Base-by-base conservation (phyloP, 176 grass and related monocot species). In the Eragrostis nindensis region DNA sequence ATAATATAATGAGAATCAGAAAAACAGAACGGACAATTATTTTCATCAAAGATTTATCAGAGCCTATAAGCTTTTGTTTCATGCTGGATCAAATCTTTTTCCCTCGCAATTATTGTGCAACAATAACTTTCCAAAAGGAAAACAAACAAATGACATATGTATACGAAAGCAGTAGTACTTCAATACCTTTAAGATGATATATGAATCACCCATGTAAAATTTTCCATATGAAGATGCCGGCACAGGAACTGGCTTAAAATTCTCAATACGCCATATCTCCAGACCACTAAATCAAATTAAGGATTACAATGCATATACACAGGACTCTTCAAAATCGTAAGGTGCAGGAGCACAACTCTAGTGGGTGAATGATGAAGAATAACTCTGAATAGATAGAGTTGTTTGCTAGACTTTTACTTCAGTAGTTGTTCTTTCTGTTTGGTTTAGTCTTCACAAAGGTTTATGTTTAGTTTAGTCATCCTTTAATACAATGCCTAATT, bases 171-270 rank as follows among this genome's bases (percentile, higher is more conserved):
- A 70, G 30, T 80, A 75, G 47, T 74, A 42, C 2, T 15, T 8
- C 6, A 78, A 40, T 87, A 99, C 96, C 96, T 91, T 99, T 71
- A 99, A 73, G 62, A 99, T 85, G 64, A 99, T 91, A 63, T 99
- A 99, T 56, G 96, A 93, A 91, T 99, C 96, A 47, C 92, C 96
- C 70, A 89, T 89, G 57, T 93, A 99, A 82, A 99, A 99, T 75
- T 95, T 99, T 66, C 96, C 96, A 80, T 95, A 63, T 61, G 84
- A 91, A 69, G 91, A 80, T 73, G 78, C 66, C 7, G 88, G 76
- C 29, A 93, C 75, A 22, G 68, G 57, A 57, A 91, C 82, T 48
- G 96, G 92, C 75, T 91, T 92, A 76, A 95, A 99, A 83, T 90
- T 93, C 86, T 99, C 88, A 60, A 99, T 93, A 67, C 84, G 86